Base-by-base conservation (phyloP, 2,329 filamentous ascomycete genomes). In the Fusarium nygamai region DNA sequence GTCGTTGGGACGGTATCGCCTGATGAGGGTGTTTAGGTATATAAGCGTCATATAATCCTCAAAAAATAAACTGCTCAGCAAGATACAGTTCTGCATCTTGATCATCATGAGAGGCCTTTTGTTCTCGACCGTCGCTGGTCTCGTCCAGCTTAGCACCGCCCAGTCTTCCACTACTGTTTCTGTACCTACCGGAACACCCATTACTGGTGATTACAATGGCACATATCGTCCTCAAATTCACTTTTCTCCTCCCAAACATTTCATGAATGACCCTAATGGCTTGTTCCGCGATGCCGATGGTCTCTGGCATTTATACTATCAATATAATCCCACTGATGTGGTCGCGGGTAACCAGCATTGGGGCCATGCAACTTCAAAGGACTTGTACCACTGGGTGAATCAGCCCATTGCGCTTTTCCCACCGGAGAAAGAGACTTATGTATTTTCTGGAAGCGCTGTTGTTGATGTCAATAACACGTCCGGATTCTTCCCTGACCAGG, bases 261-360 rank as follows among this genome's bases (percentile, higher is more conserved):
- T 87, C 71, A 87, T 89, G 85, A 91, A 91, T 70, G 91, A 92
- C 73, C 90, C 90, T 3, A 92, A 92, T 80, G 91, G 91, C 74
- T 85, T 91, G 82, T 90, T 91, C 69, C 78, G 86, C 11, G 89
- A 91, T 70, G 83, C 81, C 6, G 84, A 89, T 62, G 89, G 89
- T 9, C 83, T 84, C 1, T 93, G 88, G 80, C 91, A 92, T 77
- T 73, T 92, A 4, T 92, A 92, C 80, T 93, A 92, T 75, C 91
- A 92, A 78, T 90, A 86, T 83, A 81, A 81, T 34, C 81, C 80
- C 5, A 78, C 72, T 1, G 85, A 78, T 5, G 80, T 82, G 13
- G 84, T 87, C 2, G 87, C 80, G 83, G 89, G 89, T 4, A 89
- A 91, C 68, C 87, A 92, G 76, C 90, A 92, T 74, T 92, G 91